Base-by-base conservation (phyloP, 148 eudicot species). In the Camellia sinensis region DNA sequence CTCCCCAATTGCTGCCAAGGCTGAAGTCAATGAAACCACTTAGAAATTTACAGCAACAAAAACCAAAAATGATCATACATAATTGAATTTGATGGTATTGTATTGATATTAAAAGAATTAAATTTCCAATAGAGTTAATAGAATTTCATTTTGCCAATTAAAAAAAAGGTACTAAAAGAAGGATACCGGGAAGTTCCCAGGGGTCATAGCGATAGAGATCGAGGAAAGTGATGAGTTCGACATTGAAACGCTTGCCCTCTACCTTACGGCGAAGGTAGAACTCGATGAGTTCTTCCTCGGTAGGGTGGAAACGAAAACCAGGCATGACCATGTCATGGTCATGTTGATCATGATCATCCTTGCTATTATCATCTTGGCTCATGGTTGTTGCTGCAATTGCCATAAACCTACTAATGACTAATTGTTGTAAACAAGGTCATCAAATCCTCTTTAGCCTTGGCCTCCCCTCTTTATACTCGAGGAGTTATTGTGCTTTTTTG, bases 261-360 rank as follows among this genome's bases (percentile, higher is more conserved):
- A 94, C 93, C 91, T 92, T 94, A 84, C 97, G 97, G 71, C 98
- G 94, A 87, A 94, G 98, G 91, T 94, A 94, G 86, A 94, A 94
- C 77, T 94, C 98, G 1, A 94, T 86, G 17, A 94, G 91, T 78
- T 94, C 98, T 81, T 94, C 98, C 74, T 94, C 98, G 0, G 98
- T 94, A 0, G 98, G 98, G 71, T 92, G 95, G 79, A 94, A 94
- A 3, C 98, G 95, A 65, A 92, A 94, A 5, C 98, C 98, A 0
- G 98, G 98, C 98, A 94, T 94, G 52, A 94, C 98, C 84, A 88
- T 81, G 82, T 94, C 97, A 59, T 90, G 89, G 62, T 88, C 91
- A 77, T 92, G 97, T 37, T 89, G 87, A 69, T 92, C 93, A 0
- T 88, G 82, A 5, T 77, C 79, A 41, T 75, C 71, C 1, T 67